phyloP scores from a whole-genome alignment of 306 rosid genomes.

The Prunus kanzakura region DNA sequence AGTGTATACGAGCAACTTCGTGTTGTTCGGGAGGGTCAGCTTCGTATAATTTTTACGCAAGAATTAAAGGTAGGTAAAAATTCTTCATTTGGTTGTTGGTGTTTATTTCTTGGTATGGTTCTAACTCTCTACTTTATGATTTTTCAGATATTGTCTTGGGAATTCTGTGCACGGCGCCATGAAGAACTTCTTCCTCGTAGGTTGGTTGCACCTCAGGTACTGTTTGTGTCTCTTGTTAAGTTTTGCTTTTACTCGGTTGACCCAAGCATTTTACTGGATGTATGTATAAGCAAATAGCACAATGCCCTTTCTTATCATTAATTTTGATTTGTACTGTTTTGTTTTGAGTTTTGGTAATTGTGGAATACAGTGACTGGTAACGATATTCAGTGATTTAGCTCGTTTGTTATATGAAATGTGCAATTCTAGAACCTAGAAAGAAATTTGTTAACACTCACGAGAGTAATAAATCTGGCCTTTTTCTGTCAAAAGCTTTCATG shows the following conservation, averaged over 20 bases:
- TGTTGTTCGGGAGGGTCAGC: conserved; percentile 97
- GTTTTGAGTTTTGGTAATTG: not conserved
- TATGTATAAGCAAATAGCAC: not conserved
- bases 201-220: conserved; percentile 95
- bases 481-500: not conserved
- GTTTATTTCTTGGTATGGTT: conserved; percentile 12
- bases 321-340: not conserved
- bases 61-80: conserved; percentile 67
- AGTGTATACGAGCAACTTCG: conserved; percentile 96
- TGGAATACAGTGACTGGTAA: not conserved
- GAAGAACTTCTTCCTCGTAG: conserved; percentile 98
- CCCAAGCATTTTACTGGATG: not conserved
- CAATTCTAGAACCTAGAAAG: not conserved
- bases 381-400: not conserved
- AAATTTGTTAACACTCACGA: not conserved
- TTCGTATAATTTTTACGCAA: conserved; percentile 77
- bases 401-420: not conserved
- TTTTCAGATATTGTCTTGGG: conserved; percentile 84
- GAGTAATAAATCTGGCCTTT: not conserved
- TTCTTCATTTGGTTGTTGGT: not conserved
- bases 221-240: conserved; percentile 8
- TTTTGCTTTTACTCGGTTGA: not conserved
- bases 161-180: conserved; percentile 89
- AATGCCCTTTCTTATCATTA: not conserved
- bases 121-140: not conserved